Evolutionary conservation across 805 yeast genomes (phyloP).

Genomic region (Barnettozyma wickerhamii): DNA sequence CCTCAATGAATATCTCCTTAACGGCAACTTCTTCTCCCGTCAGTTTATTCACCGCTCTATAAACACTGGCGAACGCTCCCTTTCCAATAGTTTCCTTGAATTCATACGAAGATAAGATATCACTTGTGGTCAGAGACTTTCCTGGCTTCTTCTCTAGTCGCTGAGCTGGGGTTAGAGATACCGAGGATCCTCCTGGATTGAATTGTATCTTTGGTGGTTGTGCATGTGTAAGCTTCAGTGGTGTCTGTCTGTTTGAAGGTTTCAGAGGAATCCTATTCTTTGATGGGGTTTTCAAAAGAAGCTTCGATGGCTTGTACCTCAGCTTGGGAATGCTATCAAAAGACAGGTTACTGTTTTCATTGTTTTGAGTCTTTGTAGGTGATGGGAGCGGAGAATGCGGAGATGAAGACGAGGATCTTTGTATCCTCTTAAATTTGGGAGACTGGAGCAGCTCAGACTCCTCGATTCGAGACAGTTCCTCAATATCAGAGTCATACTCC

Average conservation of each 20-base stretch:
- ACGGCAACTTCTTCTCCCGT: constrained; percentile 74
- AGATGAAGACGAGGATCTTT: constrained; percentile 21
- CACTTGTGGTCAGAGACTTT: constrained; percentile 18
- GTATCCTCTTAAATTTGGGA: constrained; percentile 23
- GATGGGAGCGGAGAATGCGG: constrained; percentile 16
- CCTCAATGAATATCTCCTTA: constrained; percentile 70
- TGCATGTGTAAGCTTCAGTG: constrained; percentile 1
- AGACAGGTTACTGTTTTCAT: constrained; percentile 10
- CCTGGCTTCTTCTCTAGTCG: constrained; percentile 41
- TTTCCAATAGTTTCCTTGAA: constrained; percentile 68
- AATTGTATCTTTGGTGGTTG: constrained; percentile 2
- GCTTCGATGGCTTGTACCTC: constrained; percentile 12
- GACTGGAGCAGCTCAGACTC: constrained; percentile 25
- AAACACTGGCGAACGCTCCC: constrained; percentile 91
- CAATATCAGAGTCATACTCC: constrained; percentile 21
- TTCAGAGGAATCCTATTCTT: constrained; percentile 16
- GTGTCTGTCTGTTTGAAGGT: constrained; percentile 11
- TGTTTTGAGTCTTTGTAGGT: constrained; percentile 2
- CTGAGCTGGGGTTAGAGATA: constrained; percentile 46
- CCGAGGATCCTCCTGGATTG: constrained; percentile 4
- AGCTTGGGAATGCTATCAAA: constrained; percentile 22
- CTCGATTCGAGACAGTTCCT: constrained; percentile 22
- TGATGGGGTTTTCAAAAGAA: constrained; percentile 21
- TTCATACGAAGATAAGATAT: constrained; percentile 36
- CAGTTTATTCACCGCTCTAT: constrained; percentile 60